Conservation (phyloP, 1,139 yeast genomes). For the Meyerozyma smithsonii region DNA sequence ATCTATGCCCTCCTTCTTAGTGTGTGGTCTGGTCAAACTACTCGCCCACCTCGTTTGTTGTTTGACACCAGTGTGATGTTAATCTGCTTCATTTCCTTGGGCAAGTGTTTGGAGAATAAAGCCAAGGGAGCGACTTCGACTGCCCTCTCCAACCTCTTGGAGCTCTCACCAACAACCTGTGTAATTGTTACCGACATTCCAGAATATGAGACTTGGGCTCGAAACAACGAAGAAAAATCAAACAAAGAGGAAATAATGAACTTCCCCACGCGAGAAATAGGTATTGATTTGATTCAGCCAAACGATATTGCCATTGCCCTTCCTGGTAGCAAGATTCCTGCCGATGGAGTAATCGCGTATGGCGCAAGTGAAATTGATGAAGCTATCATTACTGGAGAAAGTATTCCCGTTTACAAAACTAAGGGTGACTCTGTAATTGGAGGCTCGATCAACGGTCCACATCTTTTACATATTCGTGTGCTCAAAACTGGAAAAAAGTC, state of each 20-base stretch:
- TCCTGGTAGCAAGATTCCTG: conserved; percentile 88
- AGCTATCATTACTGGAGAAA: conserved; percentile 86
- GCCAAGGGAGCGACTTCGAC: conserved; percentile 94
- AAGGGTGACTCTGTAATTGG: conserved; percentile 70
- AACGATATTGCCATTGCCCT: conserved; percentile 72
- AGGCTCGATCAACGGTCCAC: conserved; percentile 85
- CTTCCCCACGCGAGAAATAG: conserved; percentile 29
- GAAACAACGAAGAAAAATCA: conserved; percentile 10
- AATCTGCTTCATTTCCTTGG: conserved; percentile 75
- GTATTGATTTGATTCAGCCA: conserved; percentile 72
- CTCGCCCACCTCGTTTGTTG: conserved; percentile 58
- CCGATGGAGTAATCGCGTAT: conserved; percentile 76
- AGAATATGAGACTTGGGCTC: conserved; percentile 18
- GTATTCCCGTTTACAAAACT: conserved; percentile 63
- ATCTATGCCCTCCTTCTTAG: conserved; percentile 49
- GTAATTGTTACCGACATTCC: conserved; percentile 47
- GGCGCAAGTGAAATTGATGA: conserved; percentile 88
- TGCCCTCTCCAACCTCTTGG: conserved; percentile 74
- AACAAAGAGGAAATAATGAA: conserved; percentile 11
- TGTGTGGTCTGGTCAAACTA: conserved; percentile 32
- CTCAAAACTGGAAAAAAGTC: conserved; percentile 76
- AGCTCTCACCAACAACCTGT: conserved; percentile 78
- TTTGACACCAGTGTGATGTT: conserved; percentile 90
- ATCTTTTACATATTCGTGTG: conserved; percentile 65
- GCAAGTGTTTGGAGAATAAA: conserved; percentile 84